A percentile compares a stretch with the other conserved stretches of the same genome.
These are phyloP conservation scores for Arthrobotrys iridis DNA, from an alignment of 2,329 filamentous ascomycete genomes.

Conservation along the genomic window DNA sequence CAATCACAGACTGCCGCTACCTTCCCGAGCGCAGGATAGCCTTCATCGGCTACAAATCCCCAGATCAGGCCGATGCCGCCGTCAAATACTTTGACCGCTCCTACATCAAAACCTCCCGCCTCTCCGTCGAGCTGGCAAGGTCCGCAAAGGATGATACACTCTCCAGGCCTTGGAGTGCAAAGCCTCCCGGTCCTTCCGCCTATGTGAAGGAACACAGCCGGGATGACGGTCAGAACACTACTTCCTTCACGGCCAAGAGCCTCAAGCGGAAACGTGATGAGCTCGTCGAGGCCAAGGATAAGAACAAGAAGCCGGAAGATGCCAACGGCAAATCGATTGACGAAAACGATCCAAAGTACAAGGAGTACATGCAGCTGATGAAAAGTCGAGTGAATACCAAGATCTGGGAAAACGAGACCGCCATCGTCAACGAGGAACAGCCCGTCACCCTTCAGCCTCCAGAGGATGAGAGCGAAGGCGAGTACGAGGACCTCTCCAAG, in stretches of 20 bases:
- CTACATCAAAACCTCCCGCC: slow-evolving; percentile 95
- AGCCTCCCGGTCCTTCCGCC: slow-evolving; percentile 57
- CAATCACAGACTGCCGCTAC: slow-evolving; percentile 88
- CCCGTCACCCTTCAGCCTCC: background rate
- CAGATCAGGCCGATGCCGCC: slow-evolving; percentile 80
- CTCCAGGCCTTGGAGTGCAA: slow-evolving; percentile 61
- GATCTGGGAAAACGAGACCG: slow-evolving; percentile 69
- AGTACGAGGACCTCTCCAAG: slow-evolving; percentile 74
- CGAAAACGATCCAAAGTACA: slow-evolving; percentile 78
- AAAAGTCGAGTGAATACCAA: slow-evolving; percentile 73
- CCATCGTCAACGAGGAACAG: slow-evolving; percentile 29
- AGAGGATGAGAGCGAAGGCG: slow-evolving; percentile 74
- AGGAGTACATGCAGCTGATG: slow-evolving; percentile 88
- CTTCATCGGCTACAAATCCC: slow-evolving; percentile 90
- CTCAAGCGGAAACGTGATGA: slow-evolving; percentile 76
- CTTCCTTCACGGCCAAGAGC: slow-evolving; percentile 53
- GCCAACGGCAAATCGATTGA: slow-evolving; percentile 31
- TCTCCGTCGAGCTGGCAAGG: slow-evolving; percentile 85
- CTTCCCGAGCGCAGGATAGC: slow-evolving; percentile 90
- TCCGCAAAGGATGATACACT: slow-evolving; percentile 66
- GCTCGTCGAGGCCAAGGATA: slow-evolving; percentile 60
- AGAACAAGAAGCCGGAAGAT: slow-evolving; percentile 58
- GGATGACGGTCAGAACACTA: too few species aligned
- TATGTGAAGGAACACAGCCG: slow-evolving; percentile 58
- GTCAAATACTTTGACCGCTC: slow-evolving; percentile 95